Base-by-base conservation (phyloP, 2,329 filamentous ascomycete genomes). In the Monosporascus sp. region DNA sequence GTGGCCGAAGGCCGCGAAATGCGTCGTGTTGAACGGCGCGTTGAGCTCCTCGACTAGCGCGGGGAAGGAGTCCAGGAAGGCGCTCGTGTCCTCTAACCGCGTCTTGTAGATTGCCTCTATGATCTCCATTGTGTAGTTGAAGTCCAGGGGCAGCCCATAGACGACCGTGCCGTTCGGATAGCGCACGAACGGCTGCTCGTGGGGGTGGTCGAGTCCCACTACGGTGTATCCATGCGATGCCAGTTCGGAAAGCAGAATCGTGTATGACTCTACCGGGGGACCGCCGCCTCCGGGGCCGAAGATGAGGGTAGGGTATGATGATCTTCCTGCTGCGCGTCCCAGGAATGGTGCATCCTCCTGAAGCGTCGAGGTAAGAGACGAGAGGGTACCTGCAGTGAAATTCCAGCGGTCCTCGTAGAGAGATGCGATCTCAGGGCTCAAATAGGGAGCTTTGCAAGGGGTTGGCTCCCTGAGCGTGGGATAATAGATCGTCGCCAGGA, bases 91-190 rank as follows among this genome's bases (percentile, higher is more conserved):
- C 7, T 51, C 54, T 11, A 63, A 44, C 2, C 62, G 57, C 22
- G 52, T 56, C 2, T 53, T 49, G 9, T 64, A 61, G 41, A 64
- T n/a, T 6, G 45, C 20, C 2, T 44, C 46, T 2, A 55, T 31
- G 4, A 57, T 52, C 0, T 50, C 44, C 20, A 31, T 20, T 3
- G 52, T 31, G 27, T 31, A 26, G 36, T 45, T 50, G 45, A 51
- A 58, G 9, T 58, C 51, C 11, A 52, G 52, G 1, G 55, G 48
- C 5, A 64, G 51, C 2, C 64, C 64, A 3, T 48, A 46, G 8
- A 66, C 57, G 3, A 59, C 62, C 0, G 64, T 66, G 7, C 64
- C 64, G 22, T 68, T 66, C 3, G 65, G 64, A 7, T 56, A 67
- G 5, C 58, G 56, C 17, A 68, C 34, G 50, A 63, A 67, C 0